phyloP scores from a whole-genome alignment of 768 basidiomycete genomes.

The Hericium alpestre region DNA sequence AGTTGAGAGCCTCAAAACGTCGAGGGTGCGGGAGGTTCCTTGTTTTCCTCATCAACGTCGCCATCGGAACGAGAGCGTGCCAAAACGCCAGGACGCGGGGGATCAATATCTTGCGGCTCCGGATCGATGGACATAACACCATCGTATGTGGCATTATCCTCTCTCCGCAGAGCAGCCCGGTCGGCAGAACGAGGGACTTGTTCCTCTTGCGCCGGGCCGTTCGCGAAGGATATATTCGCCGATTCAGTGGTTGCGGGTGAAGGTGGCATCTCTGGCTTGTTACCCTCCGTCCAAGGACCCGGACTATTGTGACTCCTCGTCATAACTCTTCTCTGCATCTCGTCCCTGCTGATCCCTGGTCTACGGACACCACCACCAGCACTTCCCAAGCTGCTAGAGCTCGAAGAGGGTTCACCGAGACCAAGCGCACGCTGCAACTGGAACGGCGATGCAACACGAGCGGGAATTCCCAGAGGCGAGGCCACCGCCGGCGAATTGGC shows the following conservation, averaged over 20 bases:
- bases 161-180: slow-evolving; percentile 3
- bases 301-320: slow-evolving; percentile 35
- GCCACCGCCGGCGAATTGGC: slow-evolving; percentile 5
- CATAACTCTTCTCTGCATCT: slow-evolving; percentile 39
- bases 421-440: background rate
- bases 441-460: slow-evolving; percentile 8
- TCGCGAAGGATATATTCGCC: background rate
- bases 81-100: slow-evolving; percentile 19
- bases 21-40: background rate
- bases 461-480: slow-evolving; percentile 8
- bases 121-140: slow-evolving; percentile 25
- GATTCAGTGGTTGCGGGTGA: background rate
- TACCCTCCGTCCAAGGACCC: slow-evolving; percentile 11
- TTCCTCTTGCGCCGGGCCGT: background rate
- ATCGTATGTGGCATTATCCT: slow-evolving; percentile 20
- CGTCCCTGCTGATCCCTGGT: slow-evolving; percentile 42
- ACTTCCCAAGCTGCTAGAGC: slow-evolving; percentile 13
- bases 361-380: slow-evolving; percentile 15
- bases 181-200: background rate
- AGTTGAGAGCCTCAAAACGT: slow-evolving; percentile 17
- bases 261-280: background rate
- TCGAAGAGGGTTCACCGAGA: slow-evolving; percentile 10
- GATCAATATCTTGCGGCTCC: slow-evolving; percentile 22
- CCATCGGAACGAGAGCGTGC: slow-evolving; percentile 18
- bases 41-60: background rate